Percentiles rank a stretch among this genome's conserved stretches.
Evolutionary conservation across 2,329 filamentous ascomycete genomes (phyloP).

Genomic region (Talaromyces sp.): DNA sequence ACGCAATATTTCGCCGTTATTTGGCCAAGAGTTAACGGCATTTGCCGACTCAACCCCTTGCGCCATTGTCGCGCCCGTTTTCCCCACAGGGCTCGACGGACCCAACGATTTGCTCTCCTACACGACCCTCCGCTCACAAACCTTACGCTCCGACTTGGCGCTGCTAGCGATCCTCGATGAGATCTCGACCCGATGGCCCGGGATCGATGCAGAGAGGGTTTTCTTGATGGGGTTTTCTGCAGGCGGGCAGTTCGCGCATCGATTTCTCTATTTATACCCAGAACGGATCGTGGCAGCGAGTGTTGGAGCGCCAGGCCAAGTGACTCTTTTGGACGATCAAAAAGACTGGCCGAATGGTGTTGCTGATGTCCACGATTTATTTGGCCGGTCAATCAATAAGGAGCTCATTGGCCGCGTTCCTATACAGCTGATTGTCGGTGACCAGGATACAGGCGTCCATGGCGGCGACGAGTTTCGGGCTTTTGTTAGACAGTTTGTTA

Average conservation of each 20-base stretch:
- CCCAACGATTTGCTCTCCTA: constrained; percentile 26
- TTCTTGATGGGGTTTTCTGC: constrained; percentile 27
- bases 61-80: constrained; percentile 26
- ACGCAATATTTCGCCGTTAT: constrained; percentile 15
- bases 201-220: constrained; percentile 22
- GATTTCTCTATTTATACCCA: constrained; percentile 29
- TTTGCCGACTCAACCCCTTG: constrained; percentile 22
- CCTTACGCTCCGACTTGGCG: constrained; percentile 21
- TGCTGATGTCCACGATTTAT: background rate
- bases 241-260: constrained; percentile 27
- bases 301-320: constrained; percentile 26
- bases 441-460: background rate
- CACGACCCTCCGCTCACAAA: constrained; percentile 19
- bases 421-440: constrained; percentile 3
- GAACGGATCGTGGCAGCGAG: constrained; percentile 23
- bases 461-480: background rate
- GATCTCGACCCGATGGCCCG: constrained; percentile 22
- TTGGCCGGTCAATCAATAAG: background rate
- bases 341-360: constrained; percentile 7
- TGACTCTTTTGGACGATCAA: constrained; percentile 19
- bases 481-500: background rate
- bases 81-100: constrained; percentile 25
- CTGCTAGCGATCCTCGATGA: constrained; percentile 27
- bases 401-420: background rate
- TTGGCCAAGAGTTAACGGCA: constrained; percentile 6